These are phyloP conservation scores for Rhizopogon vulgaris DNA, from an alignment of 768 basidiomycete genomes.

Conservation along the genomic window DNA sequence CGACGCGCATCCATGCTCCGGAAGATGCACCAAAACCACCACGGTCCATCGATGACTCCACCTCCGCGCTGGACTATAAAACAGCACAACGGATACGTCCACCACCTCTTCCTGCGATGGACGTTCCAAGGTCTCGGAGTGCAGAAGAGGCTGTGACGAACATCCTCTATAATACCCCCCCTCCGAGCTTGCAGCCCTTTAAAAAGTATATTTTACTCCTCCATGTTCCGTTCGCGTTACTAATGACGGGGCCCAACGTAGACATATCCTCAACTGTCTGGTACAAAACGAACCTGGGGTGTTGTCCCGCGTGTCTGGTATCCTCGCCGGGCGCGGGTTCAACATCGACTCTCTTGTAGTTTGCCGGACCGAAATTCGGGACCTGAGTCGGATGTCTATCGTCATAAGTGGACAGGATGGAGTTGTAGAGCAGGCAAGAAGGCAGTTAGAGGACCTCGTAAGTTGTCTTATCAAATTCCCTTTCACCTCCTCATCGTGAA, in stretches of 20 bases:
- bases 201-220: constrained; percentile 57
- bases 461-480: constrained; percentile 22
- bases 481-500: not conserved
- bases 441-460: constrained; percentile 95
- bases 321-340: constrained; percentile 94
- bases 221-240: not conserved
- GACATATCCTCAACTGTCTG: constrained; percentile 94
- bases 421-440: constrained; percentile 92
- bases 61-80: constrained; percentile 93
- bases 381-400: constrained; percentile 97
- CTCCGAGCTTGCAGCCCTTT: constrained; percentile 85
- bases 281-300: constrained; percentile 99
- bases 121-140: constrained; percentile 74
- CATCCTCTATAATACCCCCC: constrained; percentile 94
- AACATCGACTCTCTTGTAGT: constrained; percentile 99
- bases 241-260: constrained; percentile 27
- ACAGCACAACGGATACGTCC: constrained; percentile 61
- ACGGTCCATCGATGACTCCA: constrained; percentile 83
- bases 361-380: constrained; percentile 94
- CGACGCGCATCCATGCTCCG: constrained; percentile 10
- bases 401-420: constrained; percentile 95
- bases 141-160: constrained; percentile 98
- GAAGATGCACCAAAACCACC: constrained; percentile 60
- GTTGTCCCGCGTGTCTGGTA: constrained; percentile 96
- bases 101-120: constrained; percentile 80